A percentile compares a stretch with the other conserved stretches of the same genome.
Evolutionary conservation across 495 filamentous ascomycete species (phyloP).

Genomic region (Talaromyces nanjingensis): DNA sequence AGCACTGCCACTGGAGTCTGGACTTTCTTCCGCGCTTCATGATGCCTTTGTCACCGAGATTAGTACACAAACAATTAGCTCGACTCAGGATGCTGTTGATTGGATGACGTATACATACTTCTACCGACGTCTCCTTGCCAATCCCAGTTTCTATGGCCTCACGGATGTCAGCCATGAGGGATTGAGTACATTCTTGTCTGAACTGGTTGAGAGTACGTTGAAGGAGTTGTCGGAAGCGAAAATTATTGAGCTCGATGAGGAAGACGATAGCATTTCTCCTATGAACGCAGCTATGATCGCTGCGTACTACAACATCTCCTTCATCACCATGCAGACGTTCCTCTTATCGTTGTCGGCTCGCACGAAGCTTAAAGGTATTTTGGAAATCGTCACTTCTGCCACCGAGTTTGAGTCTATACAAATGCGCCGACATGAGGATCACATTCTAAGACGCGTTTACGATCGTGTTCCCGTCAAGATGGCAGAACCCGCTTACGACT

Average conservation of each 20-base stretch:
- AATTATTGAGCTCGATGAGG: constrained; percentile 95
- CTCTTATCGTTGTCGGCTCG: constrained; percentile 83
- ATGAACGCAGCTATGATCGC: constrained; percentile 96
- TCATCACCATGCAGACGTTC: constrained; percentile 99
- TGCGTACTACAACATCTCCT: constrained; percentile 98
- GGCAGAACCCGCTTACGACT: constrained; percentile 75
- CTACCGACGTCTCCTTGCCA: constrained; percentile 92
- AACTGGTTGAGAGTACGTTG: constrained; percentile 87
- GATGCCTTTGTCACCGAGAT: constrained; percentile 97
- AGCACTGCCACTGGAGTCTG: constrained; percentile 90
- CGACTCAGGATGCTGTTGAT: constrained; percentile 95
- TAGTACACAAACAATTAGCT: constrained; percentile 86
- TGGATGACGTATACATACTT: constrained; percentile 99
- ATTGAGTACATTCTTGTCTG: constrained; percentile 87
- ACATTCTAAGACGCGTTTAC: constrained; percentile 84
- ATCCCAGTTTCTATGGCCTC: constrained; percentile 93
- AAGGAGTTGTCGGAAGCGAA: constrained; percentile 89
- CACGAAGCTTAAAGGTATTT: constrained; percentile 90
- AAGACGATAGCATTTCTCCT: constrained; percentile 84
- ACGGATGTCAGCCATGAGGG: constrained; percentile 87
- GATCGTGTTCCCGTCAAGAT: constrained; percentile 94
- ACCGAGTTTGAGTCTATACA: constrained; percentile 95
- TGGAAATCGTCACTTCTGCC: constrained; percentile 95
- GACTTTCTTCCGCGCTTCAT: constrained; percentile 82
- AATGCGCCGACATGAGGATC: constrained; percentile 88